phyloP scores from a whole-genome alignment of 805 yeast genomes.

The Wickerhamiella azymoides region DNA sequence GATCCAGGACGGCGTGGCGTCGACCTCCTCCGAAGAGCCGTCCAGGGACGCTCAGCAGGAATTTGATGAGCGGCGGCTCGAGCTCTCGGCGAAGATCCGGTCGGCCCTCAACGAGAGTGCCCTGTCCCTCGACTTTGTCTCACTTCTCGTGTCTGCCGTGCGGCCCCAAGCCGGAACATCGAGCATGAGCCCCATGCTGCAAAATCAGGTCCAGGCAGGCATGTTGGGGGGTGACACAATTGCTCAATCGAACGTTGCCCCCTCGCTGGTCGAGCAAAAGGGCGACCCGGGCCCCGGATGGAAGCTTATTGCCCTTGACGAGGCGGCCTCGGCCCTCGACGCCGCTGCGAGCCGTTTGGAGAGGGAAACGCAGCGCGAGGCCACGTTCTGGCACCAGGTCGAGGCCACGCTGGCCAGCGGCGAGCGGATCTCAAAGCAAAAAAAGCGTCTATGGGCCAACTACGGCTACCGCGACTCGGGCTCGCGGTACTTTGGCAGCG shows the following conservation, averaged over 20 bases:
- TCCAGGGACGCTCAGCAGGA: constrained; percentile 3
- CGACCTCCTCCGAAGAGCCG: constrained; percentile 20
- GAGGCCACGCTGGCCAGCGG: constrained; percentile 29
- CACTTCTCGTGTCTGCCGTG: constrained; percentile 62
- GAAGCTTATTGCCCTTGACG: constrained; percentile 59
- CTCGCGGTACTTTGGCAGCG: constrained; percentile 57
- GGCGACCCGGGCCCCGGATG: constrained; percentile 53
- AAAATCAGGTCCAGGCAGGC: constrained; percentile 17
- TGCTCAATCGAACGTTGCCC: neutral
- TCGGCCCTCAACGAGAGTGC: constrained; percentile 82
- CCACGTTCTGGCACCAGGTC: constrained; percentile 49
- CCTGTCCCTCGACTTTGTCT: constrained; percentile 72
- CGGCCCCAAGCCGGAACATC: constrained; percentile 77
- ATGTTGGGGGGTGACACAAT: constrained; percentile 11
- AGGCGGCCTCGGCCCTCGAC: constrained; percentile 39
- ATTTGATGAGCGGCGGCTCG: constrained; percentile 20
- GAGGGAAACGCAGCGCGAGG: constrained; percentile 46
- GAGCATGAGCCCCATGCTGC: constrained; percentile 43
- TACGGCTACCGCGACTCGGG: constrained; percentile 92
- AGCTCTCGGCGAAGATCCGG: constrained; percentile 21
- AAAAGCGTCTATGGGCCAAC: constrained; percentile 57
- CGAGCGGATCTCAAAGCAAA: constrained; percentile 57
- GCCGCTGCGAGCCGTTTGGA: constrained; percentile 38
- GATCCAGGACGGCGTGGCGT: constrained; percentile 20
- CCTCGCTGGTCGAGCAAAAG: neutral